These are phyloP conservation scores for Teratosphaeria viscida DNA, from an alignment of 2,329 filamentous ascomycete species.

Conservation along the genomic window DNA sequence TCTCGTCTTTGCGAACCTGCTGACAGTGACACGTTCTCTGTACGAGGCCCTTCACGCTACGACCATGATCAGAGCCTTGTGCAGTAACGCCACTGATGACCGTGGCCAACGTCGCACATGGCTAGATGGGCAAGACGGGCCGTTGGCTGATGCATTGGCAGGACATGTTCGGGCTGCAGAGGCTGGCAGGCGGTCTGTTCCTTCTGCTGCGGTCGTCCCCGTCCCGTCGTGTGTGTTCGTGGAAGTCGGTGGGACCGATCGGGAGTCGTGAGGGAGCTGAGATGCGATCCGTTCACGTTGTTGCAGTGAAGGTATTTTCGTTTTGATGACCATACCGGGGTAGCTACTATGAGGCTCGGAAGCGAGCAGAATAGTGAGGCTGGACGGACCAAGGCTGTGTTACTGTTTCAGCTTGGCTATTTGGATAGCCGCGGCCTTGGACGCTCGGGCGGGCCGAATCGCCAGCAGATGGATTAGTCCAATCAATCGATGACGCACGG, in stretches of 20 bases:
- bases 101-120: not conserved
- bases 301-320: too few species aligned
- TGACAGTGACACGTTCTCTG: not conserved
- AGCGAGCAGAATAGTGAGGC: not conserved
- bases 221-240: not conserved
- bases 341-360: not conserved
- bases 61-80: not conserved
- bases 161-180: not conserved
- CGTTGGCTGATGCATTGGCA: not conserved
- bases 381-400: not conserved
- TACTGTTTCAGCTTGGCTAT: not conserved
- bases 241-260: not conserved
- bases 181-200: not conserved
- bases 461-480: not conserved
- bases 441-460: not conserved
- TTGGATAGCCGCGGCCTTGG: too few species aligned
- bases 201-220: not conserved
- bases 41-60: not conserved
- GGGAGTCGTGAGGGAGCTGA: too few species aligned
- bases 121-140: not conserved
- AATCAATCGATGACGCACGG: not conserved
- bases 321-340: too few species aligned
- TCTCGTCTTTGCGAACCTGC: not conserved
- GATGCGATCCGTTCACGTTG: too few species aligned
- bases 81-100: not conserved